Percentiles rank a stretch among this genome's conserved stretches.
phyloP scores from a whole-genome alignment of 2,329 filamentous ascomycete species.

The Teratosphaeria viscida region DNA sequence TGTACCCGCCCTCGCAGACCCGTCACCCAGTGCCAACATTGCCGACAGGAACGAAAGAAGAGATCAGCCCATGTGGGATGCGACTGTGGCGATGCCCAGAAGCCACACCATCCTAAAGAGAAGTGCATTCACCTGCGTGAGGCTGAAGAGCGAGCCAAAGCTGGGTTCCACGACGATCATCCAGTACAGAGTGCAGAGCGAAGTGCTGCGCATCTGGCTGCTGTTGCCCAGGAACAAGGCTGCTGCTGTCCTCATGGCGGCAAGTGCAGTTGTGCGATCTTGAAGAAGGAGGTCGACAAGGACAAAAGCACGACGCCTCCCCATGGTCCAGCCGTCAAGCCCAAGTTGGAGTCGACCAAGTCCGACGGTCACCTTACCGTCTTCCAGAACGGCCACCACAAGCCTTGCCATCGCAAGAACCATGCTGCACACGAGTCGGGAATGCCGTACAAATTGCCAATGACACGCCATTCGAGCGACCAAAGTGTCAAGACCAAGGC shows the following conservation, averaged over 20 bases:
- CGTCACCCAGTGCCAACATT: conserved; percentile 95
- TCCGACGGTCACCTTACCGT: conserved; percentile 51
- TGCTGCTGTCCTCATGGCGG: conserved; percentile 49
- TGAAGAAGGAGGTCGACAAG: conserved; percentile 43
- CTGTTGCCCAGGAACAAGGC: conserved; percentile 28
- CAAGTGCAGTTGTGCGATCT: conserved; percentile 47
- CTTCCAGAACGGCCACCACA: conserved; percentile 55
- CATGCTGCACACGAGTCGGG: conserved; percentile 53
- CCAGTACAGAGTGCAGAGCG: conserved; percentile 8
- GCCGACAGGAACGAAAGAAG: conserved; percentile 90
- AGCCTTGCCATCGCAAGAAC: conserved; percentile 55
- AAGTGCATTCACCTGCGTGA: conserved; percentile 35
- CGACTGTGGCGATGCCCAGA: conserved; percentile 73
- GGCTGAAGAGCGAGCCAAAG: conserved; percentile 25
- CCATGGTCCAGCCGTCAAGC: conserved; percentile 40
- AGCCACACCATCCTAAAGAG: conserved; percentile 52
- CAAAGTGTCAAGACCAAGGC: conserved; percentile 32
- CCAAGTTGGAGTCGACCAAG: conserved; percentile 45
- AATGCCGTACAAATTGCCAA: conserved; percentile 53
- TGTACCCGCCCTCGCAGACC: conserved; percentile 36
- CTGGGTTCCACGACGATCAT: conserved; percentile 16
- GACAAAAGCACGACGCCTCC: conserved; percentile 20
- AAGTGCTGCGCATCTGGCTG: conserved; percentile 18
- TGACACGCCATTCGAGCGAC: conserved; percentile 44
- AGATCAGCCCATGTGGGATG: conserved; percentile 91